A percentile compares a stretch with the other conserved stretches of the same genome.
These are phyloP conservation scores for Penicillium mononematosum DNA, from an alignment of 495 filamentous ascomycete genomes.

Conservation along the genomic window DNA sequence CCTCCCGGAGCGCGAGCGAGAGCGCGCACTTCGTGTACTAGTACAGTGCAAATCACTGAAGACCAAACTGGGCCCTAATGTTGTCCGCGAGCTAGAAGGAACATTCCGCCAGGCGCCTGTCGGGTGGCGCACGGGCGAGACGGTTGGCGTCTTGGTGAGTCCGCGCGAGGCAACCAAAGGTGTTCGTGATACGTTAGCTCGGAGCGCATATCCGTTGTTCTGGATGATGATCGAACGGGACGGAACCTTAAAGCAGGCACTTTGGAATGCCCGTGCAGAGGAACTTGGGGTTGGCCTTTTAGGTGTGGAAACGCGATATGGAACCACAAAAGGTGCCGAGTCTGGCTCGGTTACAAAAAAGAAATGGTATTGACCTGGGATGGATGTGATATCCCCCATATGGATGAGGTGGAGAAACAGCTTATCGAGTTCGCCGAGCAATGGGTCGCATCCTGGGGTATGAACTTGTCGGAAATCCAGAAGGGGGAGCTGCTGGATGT, in stretches of 20 bases:
- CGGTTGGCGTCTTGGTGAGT: conserved; percentile 64
- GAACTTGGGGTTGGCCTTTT: conserved; percentile 62
- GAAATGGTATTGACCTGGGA: conserved; percentile 57
- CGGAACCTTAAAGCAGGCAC: conserved; percentile 37
- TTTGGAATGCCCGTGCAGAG: conserved; percentile 54
- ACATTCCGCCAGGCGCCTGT: conserved; percentile 67
- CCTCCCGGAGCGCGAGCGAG: conserved; percentile 46
- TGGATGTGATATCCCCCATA: conserved; percentile 47
- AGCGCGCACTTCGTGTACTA: conserved; percentile 58
- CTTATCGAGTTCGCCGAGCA: conserved; percentile 27
- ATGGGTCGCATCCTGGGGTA: conserved; percentile 38
- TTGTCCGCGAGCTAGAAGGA: conserved; percentile 84
- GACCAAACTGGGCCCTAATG: conserved; percentile 56
- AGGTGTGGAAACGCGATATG: conserved; percentile 58
- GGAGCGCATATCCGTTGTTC: conserved; percentile 65
- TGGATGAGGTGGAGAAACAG: conserved; percentile 38
- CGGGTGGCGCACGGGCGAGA: conserved; percentile 60
- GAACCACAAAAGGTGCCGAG: conserved; percentile 9
- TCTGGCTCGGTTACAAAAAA: conserved; percentile 18
- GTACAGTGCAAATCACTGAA: conserved; percentile 78
- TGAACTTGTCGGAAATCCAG: conserved; percentile 16
- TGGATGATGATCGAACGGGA: conserved; percentile 51
- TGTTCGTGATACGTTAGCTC: conserved; percentile 62
- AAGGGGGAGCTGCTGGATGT: conserved; percentile 34
- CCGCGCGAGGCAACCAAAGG: conserved; percentile 55